Conservation (phyloP, 441 rosid species). For the Lepidium campestre region DNA sequence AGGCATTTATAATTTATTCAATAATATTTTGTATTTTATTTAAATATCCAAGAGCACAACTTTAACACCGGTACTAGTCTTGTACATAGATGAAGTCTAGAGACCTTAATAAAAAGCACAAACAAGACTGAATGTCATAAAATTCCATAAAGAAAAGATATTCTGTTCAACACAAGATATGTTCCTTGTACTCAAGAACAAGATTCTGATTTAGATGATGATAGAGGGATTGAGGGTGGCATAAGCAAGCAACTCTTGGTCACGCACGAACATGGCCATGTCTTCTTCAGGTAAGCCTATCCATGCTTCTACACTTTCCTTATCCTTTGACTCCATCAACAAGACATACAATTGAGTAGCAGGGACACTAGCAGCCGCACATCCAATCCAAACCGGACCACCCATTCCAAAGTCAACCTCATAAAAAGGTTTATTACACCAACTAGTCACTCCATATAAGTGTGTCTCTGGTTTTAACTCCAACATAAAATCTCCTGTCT, state of each 20-base stretch:
- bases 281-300: neutral
- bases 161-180: neutral
- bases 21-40: neutral
- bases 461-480: neutral
- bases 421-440: neutral
- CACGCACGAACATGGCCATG: neutral
- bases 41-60: neutral
- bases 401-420: constrained; percentile 3
- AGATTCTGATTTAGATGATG: neutral
- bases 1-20: no score
- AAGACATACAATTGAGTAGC: neutral
- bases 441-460: neutral
- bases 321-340: constrained; percentile 3
- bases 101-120: neutral
- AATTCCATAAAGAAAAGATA: neutral
- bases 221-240: neutral
- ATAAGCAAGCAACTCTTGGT: neutral
- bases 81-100: neutral
- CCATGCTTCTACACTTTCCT: neutral
- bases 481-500: neutral
- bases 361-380: neutral
- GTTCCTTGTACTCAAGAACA: neutral
- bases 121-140: neutral
- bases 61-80: neutral
- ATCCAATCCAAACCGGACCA: neutral